Conservation (phyloP, 371 early-diverging fungal species). For the Choanephora cucurbitarum region DNA sequence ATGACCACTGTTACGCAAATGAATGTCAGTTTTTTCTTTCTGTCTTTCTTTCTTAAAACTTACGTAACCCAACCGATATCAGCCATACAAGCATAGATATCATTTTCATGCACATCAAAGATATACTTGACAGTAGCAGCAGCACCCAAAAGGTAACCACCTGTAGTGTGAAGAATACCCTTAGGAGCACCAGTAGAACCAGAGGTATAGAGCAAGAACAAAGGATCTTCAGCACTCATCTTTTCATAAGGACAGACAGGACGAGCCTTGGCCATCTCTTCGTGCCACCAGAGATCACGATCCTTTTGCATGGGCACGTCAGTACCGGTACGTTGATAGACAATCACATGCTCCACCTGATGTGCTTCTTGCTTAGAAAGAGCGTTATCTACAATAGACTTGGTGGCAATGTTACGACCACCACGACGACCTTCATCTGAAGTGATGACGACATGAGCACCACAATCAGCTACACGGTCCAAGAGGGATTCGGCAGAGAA, state of each 20-base stretch:
- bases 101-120: slow-evolving; percentile 86
- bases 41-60: neutral
- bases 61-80: slow-evolving; percentile 85
- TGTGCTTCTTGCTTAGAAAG: slow-evolving; percentile 55
- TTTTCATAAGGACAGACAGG: slow-evolving; percentile 80
- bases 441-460: slow-evolving; percentile 79
- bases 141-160: slow-evolving; percentile 94
- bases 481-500: slow-evolving; percentile 88
- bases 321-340: slow-evolving; percentile 84
- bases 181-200: slow-evolving; percentile 98
- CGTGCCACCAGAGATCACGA: slow-evolving; percentile 91
- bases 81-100: slow-evolving; percentile 84
- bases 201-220: slow-evolving; percentile 98
- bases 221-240: slow-evolving; percentile 91
- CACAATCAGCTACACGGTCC: slow-evolving; percentile 81
- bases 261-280: slow-evolving; percentile 72
- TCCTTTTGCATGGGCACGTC: slow-evolving; percentile 68
- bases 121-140: slow-evolving; percentile 88
- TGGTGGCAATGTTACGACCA: slow-evolving; percentile 86
- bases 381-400: slow-evolving; percentile 92
- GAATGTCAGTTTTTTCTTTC: too few species aligned
- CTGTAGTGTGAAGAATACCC: slow-evolving; percentile 93
- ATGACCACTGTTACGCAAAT: too few species aligned
- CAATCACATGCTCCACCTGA: slow-evolving; percentile 79
- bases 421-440: slow-evolving; percentile 91